These are phyloP conservation scores for Cryptococcus sp. DNA, from an alignment of 1,284 basidiomycete genomes.

Conservation along the genomic window DNA sequence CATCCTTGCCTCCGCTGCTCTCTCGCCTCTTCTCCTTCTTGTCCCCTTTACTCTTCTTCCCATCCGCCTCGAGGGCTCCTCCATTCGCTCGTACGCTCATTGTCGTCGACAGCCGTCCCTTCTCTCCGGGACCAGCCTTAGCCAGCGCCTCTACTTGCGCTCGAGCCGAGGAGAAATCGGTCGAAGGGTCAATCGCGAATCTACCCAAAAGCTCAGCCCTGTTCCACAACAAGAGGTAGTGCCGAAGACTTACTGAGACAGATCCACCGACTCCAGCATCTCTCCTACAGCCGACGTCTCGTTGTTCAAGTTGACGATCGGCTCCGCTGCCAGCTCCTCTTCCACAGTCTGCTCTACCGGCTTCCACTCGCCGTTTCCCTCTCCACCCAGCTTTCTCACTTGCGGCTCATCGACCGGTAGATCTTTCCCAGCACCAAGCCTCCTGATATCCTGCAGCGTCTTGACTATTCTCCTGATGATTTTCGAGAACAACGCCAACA, in stretches of 20 bases:
- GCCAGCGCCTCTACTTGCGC: conserved; percentile 58
- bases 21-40: conserved; percentile 36
- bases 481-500: conserved; percentile 87
- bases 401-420: conserved; percentile 46
- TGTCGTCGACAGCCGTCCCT: conserved; percentile 57
- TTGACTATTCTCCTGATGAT: conserved; percentile 79
- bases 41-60: conserved; percentile 52
- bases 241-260: conserved; percentile 71
- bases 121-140: conserved; percentile 36
- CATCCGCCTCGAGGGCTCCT: conserved; percentile 54
- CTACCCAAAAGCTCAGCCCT: conserved; percentile 44
- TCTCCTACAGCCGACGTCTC: conserved; percentile 58
- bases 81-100: conserved; percentile 63
- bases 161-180: conserved; percentile 70
- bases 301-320: conserved; percentile 47
- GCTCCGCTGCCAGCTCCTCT: conserved; percentile 63
- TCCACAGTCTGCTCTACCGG: conserved; percentile 53
- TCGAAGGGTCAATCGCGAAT: conserved; percentile 67
- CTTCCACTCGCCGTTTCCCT: conserved; percentile 47
- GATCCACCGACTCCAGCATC: conserved; percentile 76
- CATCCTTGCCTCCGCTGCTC: conserved; percentile 9
- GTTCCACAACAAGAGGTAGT: background rate
- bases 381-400: conserved; percentile 9
- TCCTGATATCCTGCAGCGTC: conserved; percentile 72
- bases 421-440: conserved; percentile 62